Percentiles rank a stretch among this genome's conserved stretches.
These are phyloP conservation scores for Casuarina glauca DNA, from an alignment of 306 rosid species.

Conservation along the genomic window DNA sequence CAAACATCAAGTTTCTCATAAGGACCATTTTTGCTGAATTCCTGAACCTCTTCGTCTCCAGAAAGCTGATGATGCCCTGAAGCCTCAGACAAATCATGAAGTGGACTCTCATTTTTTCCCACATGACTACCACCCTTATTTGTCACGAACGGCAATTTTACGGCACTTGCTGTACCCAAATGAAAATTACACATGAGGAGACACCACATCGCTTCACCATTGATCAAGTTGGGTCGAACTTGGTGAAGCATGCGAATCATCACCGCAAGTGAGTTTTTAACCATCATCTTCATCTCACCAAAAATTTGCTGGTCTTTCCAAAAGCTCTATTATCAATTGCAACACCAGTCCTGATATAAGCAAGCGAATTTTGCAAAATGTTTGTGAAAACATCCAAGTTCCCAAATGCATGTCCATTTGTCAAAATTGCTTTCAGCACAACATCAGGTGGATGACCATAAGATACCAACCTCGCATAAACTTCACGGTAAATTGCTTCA, in stretches of 20 bases:
- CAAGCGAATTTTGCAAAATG: constrained; percentile 9
- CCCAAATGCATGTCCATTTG: constrained; percentile 5
- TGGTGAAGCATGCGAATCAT: background rate
- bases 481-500: constrained; percentile 1
- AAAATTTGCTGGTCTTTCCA: background rate
- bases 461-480: background rate
- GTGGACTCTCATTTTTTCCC: background rate
- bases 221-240: constrained; percentile 1
- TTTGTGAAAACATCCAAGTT: background rate
- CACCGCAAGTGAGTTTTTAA: background rate
- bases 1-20: background rate
- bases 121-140: background rate
- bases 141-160: background rate
- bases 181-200: constrained; percentile 7
- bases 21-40: background rate
- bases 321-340: background rate
- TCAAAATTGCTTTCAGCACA: constrained; percentile 6
- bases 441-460: background rate
- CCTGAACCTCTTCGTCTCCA: background rate
- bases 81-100: background rate
- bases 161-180: background rate
- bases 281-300: background rate
- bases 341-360: background rate
- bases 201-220: constrained; percentile 15
- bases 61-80: background rate